A percentile compares a stretch with the other conserved stretches of the same genome.
Conservation (phyloP, 2,329 filamentous ascomycete species). For the Hymenoscyphus fructigenus region DNA sequence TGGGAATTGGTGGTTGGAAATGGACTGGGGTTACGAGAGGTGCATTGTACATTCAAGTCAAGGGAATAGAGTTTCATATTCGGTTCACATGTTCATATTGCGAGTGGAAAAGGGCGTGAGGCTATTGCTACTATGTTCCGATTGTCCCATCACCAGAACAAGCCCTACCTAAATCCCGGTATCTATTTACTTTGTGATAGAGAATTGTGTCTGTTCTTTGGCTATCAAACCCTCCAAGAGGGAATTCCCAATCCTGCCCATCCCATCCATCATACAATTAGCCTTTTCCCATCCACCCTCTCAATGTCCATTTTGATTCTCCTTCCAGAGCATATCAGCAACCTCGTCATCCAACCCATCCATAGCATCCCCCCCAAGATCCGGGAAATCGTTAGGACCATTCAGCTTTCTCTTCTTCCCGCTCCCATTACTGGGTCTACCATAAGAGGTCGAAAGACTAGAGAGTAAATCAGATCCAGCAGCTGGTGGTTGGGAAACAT, state of each 20-base stretch:
- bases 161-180: too few relatives aligned
- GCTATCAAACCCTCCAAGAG: not conserved
- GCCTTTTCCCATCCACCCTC: not conserved
- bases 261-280: not conserved
- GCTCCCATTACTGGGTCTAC: constrained; percentile 32
- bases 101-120: not conserved
- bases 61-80: constrained; percentile 24
- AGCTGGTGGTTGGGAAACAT: constrained; percentile 22
- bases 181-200: too few relatives aligned
- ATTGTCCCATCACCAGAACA: too few relatives aligned
- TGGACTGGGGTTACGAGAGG: constrained; percentile 1
- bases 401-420: constrained; percentile 49
- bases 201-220: not conserved
- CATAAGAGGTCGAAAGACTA: constrained; percentile 38
- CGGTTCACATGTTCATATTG: not conserved
- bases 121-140: too few relatives aligned
- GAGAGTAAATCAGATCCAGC: constrained; percentile 41
- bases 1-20: constrained; percentile 3
- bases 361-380: constrained; percentile 50
- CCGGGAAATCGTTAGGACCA: constrained; percentile 46
- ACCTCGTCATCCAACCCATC: constrained; percentile 60
- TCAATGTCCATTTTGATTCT: constrained; percentile 18
- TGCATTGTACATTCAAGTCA: constrained; percentile 29
- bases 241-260: not conserved
- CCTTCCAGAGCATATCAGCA: constrained; percentile 52